Base-by-base conservation (phyloP, 1,139 yeast genomes). In the Hansenula sp. region DNA sequence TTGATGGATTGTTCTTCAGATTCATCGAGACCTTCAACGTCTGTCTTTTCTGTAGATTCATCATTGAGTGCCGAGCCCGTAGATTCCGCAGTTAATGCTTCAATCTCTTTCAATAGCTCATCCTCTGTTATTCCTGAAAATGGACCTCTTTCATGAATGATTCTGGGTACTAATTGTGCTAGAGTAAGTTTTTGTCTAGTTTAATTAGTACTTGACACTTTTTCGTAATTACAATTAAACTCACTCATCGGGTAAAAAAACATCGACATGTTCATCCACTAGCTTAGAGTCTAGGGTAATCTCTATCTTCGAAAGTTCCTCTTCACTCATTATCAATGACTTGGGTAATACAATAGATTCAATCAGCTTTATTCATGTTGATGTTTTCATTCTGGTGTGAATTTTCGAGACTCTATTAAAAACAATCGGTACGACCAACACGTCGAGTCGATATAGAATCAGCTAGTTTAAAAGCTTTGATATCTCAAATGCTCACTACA, bases 111-210 rank as follows among this genome's bases (percentile, higher is more conserved):
- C 34, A 59, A 48, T 16, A 85, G 61, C 2, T 69, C 64, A 10
- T 73, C 79, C 55, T 84, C 94, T 1, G 82, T 73, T 16, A 85
- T 60, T 39, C 53, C 55, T 12, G 62, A 47, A 45, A 65, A 64
- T 18, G 73, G 60, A 10, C 76, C 76, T n/a, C 73, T 61, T 42
- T 71, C 77, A 13, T 56, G 63, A 8, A 69, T 64, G 42, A 71
- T 70, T 22, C 72, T 66, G n/a, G 69, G 62, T 37, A 71, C 66
- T n/a, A 66, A 55, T 45, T 66, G 66, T 13, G 60, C 62, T 24
- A 71, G 48, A 11, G 65, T 45, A 12, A 51, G 45, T 32, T 51
- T 52, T 39, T 53, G 55, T 36, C 51, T 48, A 29, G 18, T 21
- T 6, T 14, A 13, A 31, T n/a, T 14, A 3, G 32, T 41, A 29